Conservation (phyloP, 352 stramenopile species). For the Globisporangium cystogenes region DNA sequence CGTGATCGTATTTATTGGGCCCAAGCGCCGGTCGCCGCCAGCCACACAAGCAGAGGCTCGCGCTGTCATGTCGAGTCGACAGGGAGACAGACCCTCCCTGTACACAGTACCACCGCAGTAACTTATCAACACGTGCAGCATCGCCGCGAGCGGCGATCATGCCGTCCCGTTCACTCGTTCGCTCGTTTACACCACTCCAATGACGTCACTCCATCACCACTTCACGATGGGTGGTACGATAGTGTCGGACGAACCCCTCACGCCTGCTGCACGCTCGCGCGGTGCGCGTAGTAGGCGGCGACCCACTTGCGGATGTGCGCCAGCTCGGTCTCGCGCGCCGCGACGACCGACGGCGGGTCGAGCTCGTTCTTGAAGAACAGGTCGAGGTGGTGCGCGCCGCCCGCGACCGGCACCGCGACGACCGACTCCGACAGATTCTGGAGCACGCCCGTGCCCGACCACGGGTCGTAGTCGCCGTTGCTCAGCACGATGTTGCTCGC, state of each 20-base stretch:
- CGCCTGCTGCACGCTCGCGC: slow-evolving; percentile 5
- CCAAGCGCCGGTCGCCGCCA: no score
- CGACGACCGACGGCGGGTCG: slow-evolving; percentile 71
- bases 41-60: neutral
- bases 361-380: slow-evolving; percentile 88
- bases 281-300: slow-evolving; percentile 39
- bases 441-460: slow-evolving; percentile 86
- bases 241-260: no score
- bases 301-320: slow-evolving; percentile 83
- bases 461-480: slow-evolving; percentile 94
- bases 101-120: neutral
- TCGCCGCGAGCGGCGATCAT: neutral
- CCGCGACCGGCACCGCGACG: slow-evolving; percentile 60
- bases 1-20: slow-evolving; percentile 12
- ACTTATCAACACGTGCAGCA: neutral
- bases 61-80: neutral
- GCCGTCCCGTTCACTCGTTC: no score
- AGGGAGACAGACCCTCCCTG: neutral
- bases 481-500: slow-evolving; percentile 94
- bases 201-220: no score
- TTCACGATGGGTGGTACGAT: no score
- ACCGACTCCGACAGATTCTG: slow-evolving; percentile 59
- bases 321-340: slow-evolving; percentile 68
- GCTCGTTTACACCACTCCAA: no score
- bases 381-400: slow-evolving; percentile 87